Base-by-base conservation (phyloP, 768 basidiomycete genomes). In the Tricholoma flavovirens region DNA sequence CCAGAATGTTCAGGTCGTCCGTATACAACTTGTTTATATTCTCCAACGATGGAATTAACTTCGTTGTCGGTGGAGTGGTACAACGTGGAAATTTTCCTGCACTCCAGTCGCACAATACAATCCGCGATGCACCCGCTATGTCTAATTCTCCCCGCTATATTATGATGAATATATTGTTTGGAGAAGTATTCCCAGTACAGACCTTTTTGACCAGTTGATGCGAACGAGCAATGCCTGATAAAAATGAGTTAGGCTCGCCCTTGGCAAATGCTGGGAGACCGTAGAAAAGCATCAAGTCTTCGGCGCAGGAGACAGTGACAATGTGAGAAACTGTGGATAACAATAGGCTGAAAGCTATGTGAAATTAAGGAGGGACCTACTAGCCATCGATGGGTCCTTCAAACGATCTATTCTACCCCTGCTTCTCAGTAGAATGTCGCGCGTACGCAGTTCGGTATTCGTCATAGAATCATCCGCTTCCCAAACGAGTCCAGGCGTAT, bases 251-350 rank as follows among this genome's bases (percentile, higher is more conserved):
- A 5, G 79, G 66, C 62, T 94, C 84, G 2, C 87, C 85, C 45
- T 75, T 75, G 8, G 79, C 61, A 68, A 95, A 94, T 7, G 87
- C 90, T 3, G 94, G 90, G 12, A 93, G 75, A 61, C 80, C 84
- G 73, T 95, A 96, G 49, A 85, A 73, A n/a, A 96, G 71, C 89
- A 95, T 94, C 40, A 97, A 76, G 68, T 96, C 94, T 66, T 94
- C 87, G 30, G 79, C 71, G 62, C 81, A 82, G 2, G 88, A 83
- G 24, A 83, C 81, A 35, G 80, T 68, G 21, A 94, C 77, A 57
- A 97, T 81, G 59, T 87, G 78, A 15, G 78, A 69, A 54, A 89
- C 91, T 90, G 59, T 19, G 42, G 52, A 32, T 59, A 51, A 49
- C 38, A 36, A 56, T 49, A 26, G 15, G 5, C 26, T 46, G 6